phyloP scores from a whole-genome alignment of 2,329 filamentous ascomycete genomes.

The Fusarium verticillioides region DNA sequence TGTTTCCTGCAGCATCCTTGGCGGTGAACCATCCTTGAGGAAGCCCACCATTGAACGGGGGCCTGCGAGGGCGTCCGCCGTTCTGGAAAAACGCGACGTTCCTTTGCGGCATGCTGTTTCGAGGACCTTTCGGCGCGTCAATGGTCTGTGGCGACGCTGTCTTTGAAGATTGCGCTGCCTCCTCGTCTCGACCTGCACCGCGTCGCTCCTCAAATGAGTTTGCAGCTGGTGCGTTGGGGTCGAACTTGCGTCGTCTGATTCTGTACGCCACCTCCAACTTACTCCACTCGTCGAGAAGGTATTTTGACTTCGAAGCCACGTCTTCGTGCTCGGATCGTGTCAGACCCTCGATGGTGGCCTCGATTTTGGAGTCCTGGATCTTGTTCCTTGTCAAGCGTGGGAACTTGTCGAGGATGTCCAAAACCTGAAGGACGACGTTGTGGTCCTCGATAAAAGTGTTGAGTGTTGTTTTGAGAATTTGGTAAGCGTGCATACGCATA shows the following conservation, averaged over 20 bases:
- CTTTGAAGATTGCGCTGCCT: constrained; percentile 53
- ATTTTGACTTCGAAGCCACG: constrained; percentile 76
- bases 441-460: constrained; percentile 88
- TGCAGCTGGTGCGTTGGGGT: constrained; percentile 69
- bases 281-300: constrained; percentile 85
- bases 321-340: constrained; percentile 76
- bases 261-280: constrained; percentile 91
- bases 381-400: constrained; percentile 96
- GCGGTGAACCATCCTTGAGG: constrained; percentile 89
- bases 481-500: constrained; percentile 96
- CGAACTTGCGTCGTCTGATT: constrained; percentile 89
- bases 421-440: constrained; percentile 88
- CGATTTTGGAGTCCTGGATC: constrained; percentile 95
- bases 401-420: constrained; percentile 89
- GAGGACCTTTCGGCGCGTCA: constrained; percentile 68
- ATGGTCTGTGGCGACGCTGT: constrained; percentile 58
- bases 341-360: constrained; percentile 79
- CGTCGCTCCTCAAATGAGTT: constrained; percentile 74
- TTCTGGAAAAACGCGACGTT: constrained; percentile 63
- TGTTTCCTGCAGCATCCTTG: constrained; percentile 74
- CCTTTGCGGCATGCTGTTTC: constrained; percentile 68
- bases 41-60: constrained; percentile 66
- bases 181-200: constrained; percentile 55
- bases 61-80: constrained; percentile 62
- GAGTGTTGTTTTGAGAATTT: constrained; percentile 89